Evolutionary conservation across 371 early-diverging fungal genomes (phyloP).

Genomic region (Choanephora cucurbitarum): DNA sequence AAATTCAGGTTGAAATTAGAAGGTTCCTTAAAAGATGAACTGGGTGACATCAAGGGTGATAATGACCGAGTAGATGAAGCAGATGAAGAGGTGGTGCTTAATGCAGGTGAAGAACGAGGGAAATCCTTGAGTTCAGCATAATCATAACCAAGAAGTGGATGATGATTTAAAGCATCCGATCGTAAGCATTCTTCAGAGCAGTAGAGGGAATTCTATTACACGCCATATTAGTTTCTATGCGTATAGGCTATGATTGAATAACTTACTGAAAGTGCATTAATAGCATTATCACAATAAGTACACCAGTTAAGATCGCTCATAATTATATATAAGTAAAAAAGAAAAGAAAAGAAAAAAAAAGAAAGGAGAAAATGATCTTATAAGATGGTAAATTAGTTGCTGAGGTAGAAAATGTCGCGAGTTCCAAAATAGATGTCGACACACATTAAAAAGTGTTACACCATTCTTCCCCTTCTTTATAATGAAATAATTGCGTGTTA

Average conservation of each 20-base stretch:
- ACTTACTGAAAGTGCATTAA: conserved; percentile 30
- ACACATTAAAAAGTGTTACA: neutral
- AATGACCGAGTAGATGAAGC: conserved; percentile 14
- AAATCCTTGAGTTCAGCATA: conserved; percentile 37
- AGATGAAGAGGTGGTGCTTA: conserved; percentile 8
- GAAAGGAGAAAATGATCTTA: neutral
- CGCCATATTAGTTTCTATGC: no score
- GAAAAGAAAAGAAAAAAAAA: conserved; percentile 9
- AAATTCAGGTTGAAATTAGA: conserved; percentile 25
- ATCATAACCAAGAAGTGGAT: conserved; percentile 36
- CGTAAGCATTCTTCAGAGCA: conserved; percentile 35
- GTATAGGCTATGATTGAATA: no score
- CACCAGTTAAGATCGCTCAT: conserved; percentile 41
- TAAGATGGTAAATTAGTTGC: no score
- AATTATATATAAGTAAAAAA: no score
- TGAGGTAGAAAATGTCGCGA: no score
- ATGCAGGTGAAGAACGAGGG: conserved; percentile 27
- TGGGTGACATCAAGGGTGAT: conserved; percentile 25
- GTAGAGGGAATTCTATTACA: conserved; percentile 32
- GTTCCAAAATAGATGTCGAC: no score
- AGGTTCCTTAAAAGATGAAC: conserved; percentile 20
- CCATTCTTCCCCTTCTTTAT: neutral
- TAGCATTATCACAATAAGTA: conserved; percentile 38
- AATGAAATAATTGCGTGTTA: no score
- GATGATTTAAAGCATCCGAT: conserved; percentile 34